These are phyloP conservation scores for Thraustochytrium sp. DNA, from an alignment of 352 stramenopile genomes.

Conservation along the genomic window DNA sequence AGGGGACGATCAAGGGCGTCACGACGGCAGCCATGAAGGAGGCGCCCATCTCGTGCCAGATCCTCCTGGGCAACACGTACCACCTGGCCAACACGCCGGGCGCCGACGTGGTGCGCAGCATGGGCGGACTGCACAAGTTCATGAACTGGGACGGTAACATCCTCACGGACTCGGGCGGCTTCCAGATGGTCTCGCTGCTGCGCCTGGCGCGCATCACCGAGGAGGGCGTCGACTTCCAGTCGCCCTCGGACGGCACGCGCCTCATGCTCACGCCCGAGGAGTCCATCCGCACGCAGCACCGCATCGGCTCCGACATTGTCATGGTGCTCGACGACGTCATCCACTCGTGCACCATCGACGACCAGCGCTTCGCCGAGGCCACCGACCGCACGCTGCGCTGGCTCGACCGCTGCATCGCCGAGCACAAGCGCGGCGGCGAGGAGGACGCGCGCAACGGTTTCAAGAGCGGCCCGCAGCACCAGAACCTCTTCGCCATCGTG, in stretches of 20 bases:
- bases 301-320: conserved; percentile 94
- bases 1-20: conserved; percentile 86
- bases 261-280: conserved; percentile 91
- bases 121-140: conserved; percentile 89
- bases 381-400: conserved; percentile 85
- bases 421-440: conserved; percentile 61
- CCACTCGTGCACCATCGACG: conserved; percentile 72
- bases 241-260: conserved; percentile 73
- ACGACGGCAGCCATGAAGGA: conserved; percentile 68
- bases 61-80: conserved; percentile 96
- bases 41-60: conserved; percentile 67
- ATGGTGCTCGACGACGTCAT: conserved; percentile 97
- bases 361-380: conserved; percentile 80
- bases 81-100: conserved; percentile 88
- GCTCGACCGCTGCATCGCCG: conserved; percentile 87
- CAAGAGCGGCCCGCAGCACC: conserved; percentile 58
- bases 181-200: conserved; percentile 95
- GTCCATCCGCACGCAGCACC: conserved; percentile 83
- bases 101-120: conserved; percentile 66
- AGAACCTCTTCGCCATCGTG: conserved; percentile 95
- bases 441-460: conserved; percentile 5
- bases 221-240: conserved; percentile 78
- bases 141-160: conserved; percentile 88
- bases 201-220: conserved; percentile 89
- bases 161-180: conserved; percentile 93